Evolutionary conservation across 2,329 filamentous ascomycete species (phyloP).

Genomic region (Fusarium hostae): DNA sequence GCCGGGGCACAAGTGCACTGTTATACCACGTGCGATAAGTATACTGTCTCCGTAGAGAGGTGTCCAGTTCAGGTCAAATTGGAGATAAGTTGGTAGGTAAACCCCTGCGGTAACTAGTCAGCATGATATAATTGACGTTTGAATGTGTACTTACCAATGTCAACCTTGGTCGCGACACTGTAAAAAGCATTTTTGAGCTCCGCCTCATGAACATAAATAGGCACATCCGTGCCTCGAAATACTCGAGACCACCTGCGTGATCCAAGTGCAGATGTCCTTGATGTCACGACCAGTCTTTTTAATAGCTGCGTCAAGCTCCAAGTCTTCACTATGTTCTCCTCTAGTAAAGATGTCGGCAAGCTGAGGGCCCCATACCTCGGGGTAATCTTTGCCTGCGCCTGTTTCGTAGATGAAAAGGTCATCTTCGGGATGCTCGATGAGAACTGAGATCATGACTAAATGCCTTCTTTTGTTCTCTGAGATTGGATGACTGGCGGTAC

Average conservation of each 20-base stretch:
- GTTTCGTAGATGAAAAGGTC: not conserved
- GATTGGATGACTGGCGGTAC: not conserved
- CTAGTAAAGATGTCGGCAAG: not conserved
- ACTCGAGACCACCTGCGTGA: not conserved
- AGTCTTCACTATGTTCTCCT: not conserved
- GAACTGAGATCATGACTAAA: not conserved
- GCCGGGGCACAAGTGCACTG: accelerated
- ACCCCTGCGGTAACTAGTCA: not conserved
- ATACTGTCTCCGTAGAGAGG: not conserved
- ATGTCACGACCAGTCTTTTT: not conserved
- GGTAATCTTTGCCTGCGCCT: not conserved
- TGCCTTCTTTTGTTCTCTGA: not conserved
- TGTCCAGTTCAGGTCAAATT: not conserved
- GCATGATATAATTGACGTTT: accelerated
- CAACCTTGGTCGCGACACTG: not conserved
- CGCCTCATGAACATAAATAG: not conserved
- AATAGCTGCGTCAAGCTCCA: not conserved
- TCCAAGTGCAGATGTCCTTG: not conserved
- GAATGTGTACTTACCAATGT: not conserved
- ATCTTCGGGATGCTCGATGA: not conserved
- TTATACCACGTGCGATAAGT: not conserved
- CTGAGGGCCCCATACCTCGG: not conserved
- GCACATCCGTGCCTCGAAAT: not conserved
- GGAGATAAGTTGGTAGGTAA: not conserved
- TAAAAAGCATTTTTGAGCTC: not conserved